Conservation (phyloP, 139 green algal species). For the Chlorella sp. region DNA sequence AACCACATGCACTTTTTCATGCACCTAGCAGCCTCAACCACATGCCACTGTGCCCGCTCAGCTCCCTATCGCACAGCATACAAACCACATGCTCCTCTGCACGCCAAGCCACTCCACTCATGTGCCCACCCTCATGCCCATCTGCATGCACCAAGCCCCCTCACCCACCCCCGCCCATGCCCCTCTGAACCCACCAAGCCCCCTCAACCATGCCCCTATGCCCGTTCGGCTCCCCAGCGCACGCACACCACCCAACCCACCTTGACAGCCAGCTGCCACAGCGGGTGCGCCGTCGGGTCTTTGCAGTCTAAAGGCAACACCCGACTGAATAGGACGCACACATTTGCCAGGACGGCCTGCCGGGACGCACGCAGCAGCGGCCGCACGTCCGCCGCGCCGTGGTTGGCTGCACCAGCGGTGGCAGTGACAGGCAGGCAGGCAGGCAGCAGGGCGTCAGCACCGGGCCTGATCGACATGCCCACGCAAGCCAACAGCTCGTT, state of each 20-base stretch:
- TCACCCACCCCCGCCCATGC: too few relatives aligned
- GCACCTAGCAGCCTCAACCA: not conserved
- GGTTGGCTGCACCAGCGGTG: conserved; percentile 5
- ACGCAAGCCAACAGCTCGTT: too few relatives aligned
- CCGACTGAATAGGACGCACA: conserved; percentile 75
- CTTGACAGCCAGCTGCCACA: conserved; percentile 78
- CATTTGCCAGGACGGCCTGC: not conserved
- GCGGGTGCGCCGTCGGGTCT: conserved; percentile 62
- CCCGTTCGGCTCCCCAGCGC: not conserved
- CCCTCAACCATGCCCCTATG: not conserved
- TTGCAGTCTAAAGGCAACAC: conserved; percentile 67
- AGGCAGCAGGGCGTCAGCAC: too few relatives aligned
- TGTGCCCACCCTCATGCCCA: not conserved
- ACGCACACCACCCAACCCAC: not conserved
- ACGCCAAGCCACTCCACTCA: not conserved
- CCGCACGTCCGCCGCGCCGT: conserved; percentile 29
- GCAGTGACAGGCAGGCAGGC: too few relatives aligned
- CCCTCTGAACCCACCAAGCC: too few relatives aligned
- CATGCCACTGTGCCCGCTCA: too few relatives aligned
- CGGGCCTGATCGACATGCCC: too few relatives aligned
- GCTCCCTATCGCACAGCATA: too few relatives aligned
- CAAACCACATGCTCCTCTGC: too few relatives aligned
- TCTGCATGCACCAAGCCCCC: not conserved
- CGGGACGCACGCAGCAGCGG: conserved; percentile 7
- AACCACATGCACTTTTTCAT: not conserved